These are phyloP conservation scores for Rhodotorula paludigena DNA, from an alignment of 768 basidiomycete species.

Conservation along the genomic window DNA sequence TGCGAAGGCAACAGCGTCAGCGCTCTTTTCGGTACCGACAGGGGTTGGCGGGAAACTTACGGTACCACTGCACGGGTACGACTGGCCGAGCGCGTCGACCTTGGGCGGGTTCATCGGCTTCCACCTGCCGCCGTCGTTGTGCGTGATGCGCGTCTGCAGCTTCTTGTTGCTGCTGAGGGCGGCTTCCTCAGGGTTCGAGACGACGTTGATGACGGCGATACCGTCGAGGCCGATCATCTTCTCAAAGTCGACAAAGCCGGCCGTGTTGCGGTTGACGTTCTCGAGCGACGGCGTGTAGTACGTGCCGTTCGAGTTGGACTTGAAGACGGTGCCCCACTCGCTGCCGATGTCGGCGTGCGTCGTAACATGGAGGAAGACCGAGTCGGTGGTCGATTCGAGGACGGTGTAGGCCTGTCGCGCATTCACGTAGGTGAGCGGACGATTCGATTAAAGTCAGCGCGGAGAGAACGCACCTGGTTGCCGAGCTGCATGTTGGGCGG, in stretches of 20 bases:
- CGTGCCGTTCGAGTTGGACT: conserved; percentile 97
- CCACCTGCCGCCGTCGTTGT: conserved; percentile 95
- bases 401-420: conserved; percentile 73
- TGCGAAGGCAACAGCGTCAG: conserved; percentile 45
- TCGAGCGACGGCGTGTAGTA: conserved; percentile 84
- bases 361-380: conserved; percentile 93
- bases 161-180: conserved; percentile 64
- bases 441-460: too few species aligned
- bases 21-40: not conserved
- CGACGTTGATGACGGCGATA: conserved; percentile 86
- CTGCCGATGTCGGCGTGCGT: conserved; percentile 70
- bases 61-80: conserved; percentile 65
- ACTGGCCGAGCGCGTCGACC: conserved; percentile 66
- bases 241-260: conserved; percentile 93
- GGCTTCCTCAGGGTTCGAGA: conserved; percentile 74
- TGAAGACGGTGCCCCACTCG: conserved; percentile 84
- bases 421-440: not conserved
- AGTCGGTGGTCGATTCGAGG: conserved; percentile 84
- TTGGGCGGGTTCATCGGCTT: conserved; percentile 70
- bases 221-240: conserved; percentile 95
- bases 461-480: conserved; percentile 67
- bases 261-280: conserved; percentile 80
- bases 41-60: conserved; percentile 50
- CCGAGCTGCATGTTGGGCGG: conserved; percentile 84
- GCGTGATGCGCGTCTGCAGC: conserved; percentile 81